A percentile compares a stretch with the other conserved stretches of the same genome.
These are phyloP conservation scores for Starmera amethionina DNA, from an alignment of 805 yeast genomes.

Conservation along the genomic window DNA sequence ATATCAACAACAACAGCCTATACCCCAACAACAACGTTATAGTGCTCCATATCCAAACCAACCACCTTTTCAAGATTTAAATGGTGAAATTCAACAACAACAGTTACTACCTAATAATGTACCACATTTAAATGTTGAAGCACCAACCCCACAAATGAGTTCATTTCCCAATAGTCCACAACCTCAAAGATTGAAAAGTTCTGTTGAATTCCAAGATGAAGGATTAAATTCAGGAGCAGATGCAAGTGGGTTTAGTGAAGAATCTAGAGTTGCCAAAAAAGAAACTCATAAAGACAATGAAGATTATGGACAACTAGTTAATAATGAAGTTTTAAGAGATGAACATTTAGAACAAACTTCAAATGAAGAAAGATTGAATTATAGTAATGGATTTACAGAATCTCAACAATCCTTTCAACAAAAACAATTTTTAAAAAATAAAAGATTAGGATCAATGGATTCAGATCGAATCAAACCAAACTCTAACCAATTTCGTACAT, in stretches of 20 bases:
- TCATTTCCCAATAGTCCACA: slow-evolving; percentile 1
- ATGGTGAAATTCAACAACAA: slow-evolving; percentile 1
- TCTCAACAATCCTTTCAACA: not conserved
- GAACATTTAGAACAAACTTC: not conserved
- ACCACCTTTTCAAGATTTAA: slow-evolving; percentile 4
- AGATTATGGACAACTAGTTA: slow-evolving; percentile 1
- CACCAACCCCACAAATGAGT: slow-evolving; percentile 5
- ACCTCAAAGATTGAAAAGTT: not conserved
- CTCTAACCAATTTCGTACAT: slow-evolving; percentile 1
- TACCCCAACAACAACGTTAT: slow-evolving; percentile 1
- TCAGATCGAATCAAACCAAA: not conserved
- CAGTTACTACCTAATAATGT: slow-evolving; percentile 1
- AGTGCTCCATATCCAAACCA: slow-evolving; percentile 6
- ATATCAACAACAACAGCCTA: slow-evolving; percentile 7
- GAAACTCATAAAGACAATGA: slow-evolving; percentile 13
- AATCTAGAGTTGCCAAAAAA: slow-evolving; percentile 13
- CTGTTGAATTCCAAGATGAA: not conserved
- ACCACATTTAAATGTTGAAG: slow-evolving; percentile 9
- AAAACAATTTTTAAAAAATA: not conserved
- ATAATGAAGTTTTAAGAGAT: not conserved
- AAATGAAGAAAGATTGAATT: not conserved
- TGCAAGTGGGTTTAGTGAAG: slow-evolving; percentile 15
- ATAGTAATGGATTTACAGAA: not conserved
- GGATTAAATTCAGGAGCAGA: slow-evolving; percentile 7
- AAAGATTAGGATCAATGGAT: not conserved